Evolutionary conservation across 257 asterid genomes (phyloP).

Genomic region (Plantago elongata): DNA sequence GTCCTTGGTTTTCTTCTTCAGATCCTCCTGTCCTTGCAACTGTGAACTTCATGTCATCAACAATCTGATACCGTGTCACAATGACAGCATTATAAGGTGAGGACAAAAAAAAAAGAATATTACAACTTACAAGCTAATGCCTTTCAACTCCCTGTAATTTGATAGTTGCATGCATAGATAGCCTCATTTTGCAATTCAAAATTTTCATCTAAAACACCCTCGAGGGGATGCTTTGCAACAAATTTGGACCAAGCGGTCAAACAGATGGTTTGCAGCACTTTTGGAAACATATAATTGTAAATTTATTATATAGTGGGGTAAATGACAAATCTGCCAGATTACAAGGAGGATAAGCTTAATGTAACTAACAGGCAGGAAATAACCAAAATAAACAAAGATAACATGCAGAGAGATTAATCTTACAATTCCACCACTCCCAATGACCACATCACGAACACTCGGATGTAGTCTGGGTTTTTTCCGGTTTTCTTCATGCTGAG

Average conservation of each 20-base stretch:
- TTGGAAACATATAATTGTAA: too few relatives aligned
- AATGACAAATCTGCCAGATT: too few relatives aligned
- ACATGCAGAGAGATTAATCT: slow-evolving; percentile 25
- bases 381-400: neutral
- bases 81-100: slow-evolving; percentile 1
- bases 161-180: too few relatives aligned
- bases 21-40: slow-evolving; percentile 71
- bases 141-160: too few relatives aligned
- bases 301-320: too few relatives aligned
- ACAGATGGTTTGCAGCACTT: too few relatives aligned
- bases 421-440: slow-evolving; percentile 94
- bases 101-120: neutral
- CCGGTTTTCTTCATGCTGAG: slow-evolving; percentile 61
- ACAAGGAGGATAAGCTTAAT: too few relatives aligned
- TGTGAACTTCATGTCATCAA: slow-evolving; percentile 95
- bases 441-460: slow-evolving; percentile 87
- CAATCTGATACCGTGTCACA: slow-evolving; percentile 45
- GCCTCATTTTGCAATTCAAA: too few relatives aligned
- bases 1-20: slow-evolving; percentile 64
- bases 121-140: too few relatives aligned
- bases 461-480: slow-evolving; percentile 67
- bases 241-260: too few relatives aligned
- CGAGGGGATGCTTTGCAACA: too few relatives aligned
- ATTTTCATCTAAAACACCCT: too few relatives aligned
- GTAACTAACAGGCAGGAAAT: neutral